Percentiles rank a stretch among this genome's conserved stretches.
phyloP scores from a whole-genome alignment of 202 grass and related monocot species.

The Zoysia matrella region DNA sequence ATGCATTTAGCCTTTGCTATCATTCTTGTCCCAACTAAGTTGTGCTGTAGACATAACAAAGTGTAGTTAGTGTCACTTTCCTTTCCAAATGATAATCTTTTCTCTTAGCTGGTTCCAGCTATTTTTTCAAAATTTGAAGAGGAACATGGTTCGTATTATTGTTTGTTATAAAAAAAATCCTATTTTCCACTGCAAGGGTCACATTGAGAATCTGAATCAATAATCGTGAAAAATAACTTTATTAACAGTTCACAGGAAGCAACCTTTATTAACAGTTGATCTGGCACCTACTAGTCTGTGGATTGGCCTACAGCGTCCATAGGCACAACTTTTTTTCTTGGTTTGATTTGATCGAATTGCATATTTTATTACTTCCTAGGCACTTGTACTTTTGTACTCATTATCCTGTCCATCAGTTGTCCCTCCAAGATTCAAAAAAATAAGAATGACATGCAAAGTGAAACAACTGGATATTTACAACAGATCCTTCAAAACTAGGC shows the following conservation, averaged over 20 bases:
- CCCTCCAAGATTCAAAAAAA: neutral
- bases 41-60: conserved; percentile 40
- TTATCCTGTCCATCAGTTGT: neutral
- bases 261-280: conserved; percentile 44
- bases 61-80: conserved; percentile 31
- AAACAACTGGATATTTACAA: conserved; percentile 10
- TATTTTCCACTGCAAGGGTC: neutral
- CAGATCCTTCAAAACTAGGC: neutral
- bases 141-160: conserved; percentile 22
- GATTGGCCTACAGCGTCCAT: conserved; percentile 44
- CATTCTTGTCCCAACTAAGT: conserved; percentile 47
- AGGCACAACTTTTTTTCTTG: conserved; percentile 18
- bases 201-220: neutral
- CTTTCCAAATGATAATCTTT: conserved; percentile 16
- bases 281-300: conserved; percentile 35
- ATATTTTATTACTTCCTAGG: conserved; percentile 12
- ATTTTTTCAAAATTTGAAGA: conserved; percentile 8
- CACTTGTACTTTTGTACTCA: conserved; percentile 32
- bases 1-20: conserved; percentile 47
- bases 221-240: conserved; percentile 7
- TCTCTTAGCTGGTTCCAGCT: conserved; percentile 27
- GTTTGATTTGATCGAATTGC: conserved; percentile 31
- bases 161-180: conserved; percentile 20
- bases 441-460: conserved; percentile 10
- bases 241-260: conserved; percentile 38